Evolutionary conservation across 257 asterid species (phyloP).

Genomic region (Nicotiana attenuata): DNA sequence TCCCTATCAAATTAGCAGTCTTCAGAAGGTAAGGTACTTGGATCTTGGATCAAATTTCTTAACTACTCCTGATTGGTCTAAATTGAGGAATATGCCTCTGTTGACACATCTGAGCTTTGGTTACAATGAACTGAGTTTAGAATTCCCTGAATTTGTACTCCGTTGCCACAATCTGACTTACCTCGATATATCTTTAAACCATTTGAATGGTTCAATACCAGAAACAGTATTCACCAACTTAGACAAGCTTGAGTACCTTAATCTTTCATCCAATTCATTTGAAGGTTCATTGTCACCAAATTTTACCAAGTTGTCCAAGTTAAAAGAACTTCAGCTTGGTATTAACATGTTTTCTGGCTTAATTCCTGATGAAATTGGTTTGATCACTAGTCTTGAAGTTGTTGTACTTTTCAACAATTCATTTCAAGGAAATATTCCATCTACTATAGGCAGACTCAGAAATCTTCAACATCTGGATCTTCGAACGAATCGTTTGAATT

Average conservation of each 20-base stretch:
- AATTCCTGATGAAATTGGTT: conserved; percentile 38
- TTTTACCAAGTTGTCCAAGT: conserved; percentile 35
- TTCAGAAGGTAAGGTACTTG: conserved; percentile 44
- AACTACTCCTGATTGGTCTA: conserved; percentile 58
- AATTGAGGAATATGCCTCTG: conserved; percentile 41
- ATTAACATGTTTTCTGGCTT: conserved; percentile 44
- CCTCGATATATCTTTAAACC: conserved; percentile 58
- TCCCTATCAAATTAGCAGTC: conserved; percentile 61
- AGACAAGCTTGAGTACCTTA: conserved; percentile 42
- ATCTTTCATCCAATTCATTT: conserved; percentile 42
- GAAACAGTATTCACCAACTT: conserved; percentile 44
- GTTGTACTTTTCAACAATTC: conserved; percentile 52
- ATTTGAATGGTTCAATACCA: conserved; percentile 53
- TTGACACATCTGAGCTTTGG: conserved; percentile 39
- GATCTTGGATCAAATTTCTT: conserved; percentile 66
- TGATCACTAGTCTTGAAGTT: conserved; percentile 28
- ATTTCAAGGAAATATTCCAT: conserved; percentile 38
- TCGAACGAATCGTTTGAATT: conserved; percentile 16
- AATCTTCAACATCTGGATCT: conserved; percentile 28
- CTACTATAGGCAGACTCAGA: conserved; percentile 27
- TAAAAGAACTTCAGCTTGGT: conserved; percentile 41
- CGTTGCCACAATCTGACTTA: conserved; percentile 47
- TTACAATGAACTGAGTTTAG: conserved; percentile 38
- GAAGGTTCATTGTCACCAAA: conserved; percentile 49
- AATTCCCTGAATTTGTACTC: conserved; percentile 56